A percentile compares a stretch with the other conserved stretches of the same genome.
These are phyloP conservation scores for Oryza glaberrima DNA, from an alignment of 176 grass and related monocot genomes.

Conservation along the genomic window DNA sequence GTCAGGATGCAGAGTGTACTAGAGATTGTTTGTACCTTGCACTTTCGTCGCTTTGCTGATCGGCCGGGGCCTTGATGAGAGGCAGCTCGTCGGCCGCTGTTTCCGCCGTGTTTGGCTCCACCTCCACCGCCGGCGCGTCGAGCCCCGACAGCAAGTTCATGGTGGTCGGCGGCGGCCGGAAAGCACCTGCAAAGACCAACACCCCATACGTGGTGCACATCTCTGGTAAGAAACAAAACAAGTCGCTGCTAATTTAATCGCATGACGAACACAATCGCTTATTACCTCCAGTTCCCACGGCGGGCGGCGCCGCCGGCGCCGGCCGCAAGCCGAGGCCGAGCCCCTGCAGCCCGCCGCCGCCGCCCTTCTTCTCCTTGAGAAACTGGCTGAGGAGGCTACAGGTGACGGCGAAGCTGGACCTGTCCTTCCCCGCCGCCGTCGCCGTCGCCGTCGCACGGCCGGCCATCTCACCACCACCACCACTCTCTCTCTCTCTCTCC, in stretches of 20 bases:
- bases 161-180: conserved; percentile 45
- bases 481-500: neutral
- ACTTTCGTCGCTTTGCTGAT: neutral
- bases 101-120: neutral
- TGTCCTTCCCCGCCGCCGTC: conserved; percentile 18
- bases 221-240: neutral
- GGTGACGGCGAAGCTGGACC: conserved; percentile 59
- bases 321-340: conserved; percentile 39
- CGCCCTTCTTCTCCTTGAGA: conserved; percentile 56
- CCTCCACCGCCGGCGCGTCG: conserved; percentile 27
- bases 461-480: conserved; percentile 8
- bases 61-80: neutral
- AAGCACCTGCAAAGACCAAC: conserved; percentile 29
- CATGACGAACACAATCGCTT: no score
- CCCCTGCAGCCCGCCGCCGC: conserved; percentile 27
- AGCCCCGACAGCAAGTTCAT: conserved; percentile 55
- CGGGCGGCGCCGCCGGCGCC: neutral
- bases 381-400: conserved; percentile 67
- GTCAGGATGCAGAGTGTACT: neutral
- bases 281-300: conserved; percentile 25
- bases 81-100: neutral
- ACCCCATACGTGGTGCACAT: neutral
- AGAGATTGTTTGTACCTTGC: conserved; percentile 16
- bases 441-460: neutral
- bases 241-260: neutral